A percentile compares a stretch with the other conserved stretches of the same genome.
Conservation (phyloP, 176 grass and related monocot species). For the Rhynchospora pubera region DNA sequence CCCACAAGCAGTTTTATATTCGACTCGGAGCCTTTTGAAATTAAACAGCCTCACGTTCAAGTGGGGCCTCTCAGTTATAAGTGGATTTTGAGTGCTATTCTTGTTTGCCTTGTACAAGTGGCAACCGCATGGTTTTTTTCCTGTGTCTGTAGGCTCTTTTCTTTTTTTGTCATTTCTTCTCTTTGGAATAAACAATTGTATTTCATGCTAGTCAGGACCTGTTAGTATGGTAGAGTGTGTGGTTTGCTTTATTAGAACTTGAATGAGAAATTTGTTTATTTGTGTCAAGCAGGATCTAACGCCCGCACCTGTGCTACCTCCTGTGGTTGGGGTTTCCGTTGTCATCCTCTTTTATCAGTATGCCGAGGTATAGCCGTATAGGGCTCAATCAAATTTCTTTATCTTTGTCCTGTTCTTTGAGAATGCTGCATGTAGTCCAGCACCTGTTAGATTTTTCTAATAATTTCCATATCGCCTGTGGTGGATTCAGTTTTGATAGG, state of each 20-base stretch:
- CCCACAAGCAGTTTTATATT: conserved; percentile 64
- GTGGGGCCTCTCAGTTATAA: too few relatives aligned
- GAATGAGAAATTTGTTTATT: conserved; percentile 14
- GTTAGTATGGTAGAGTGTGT: neutral
- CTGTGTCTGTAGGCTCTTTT: neutral
- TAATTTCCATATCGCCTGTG: neutral
- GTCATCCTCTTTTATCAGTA: conserved; percentile 73
- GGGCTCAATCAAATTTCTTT: conserved; percentile 14
- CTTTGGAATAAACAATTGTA: neutral
- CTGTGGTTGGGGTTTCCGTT: conserved; percentile 63
- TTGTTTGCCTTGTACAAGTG: neutral
- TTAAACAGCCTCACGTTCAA: conserved; percentile 76
- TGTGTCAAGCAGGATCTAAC: conserved; percentile 60
- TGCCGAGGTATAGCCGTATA: conserved; percentile 93
- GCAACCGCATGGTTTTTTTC: neutral
- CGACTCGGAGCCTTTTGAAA: conserved; percentile 65
- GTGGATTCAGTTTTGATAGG: neutral
- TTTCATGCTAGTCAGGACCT: neutral
- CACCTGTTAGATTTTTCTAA: neutral
- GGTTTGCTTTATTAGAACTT: neutral
- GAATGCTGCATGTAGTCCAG: neutral
- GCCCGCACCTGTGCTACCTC: conserved; percentile 55
- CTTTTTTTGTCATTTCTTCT: neutral
- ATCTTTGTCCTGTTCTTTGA: conserved; percentile 8
- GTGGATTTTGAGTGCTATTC: neutral